Evolutionary conservation across 345 rosid species (phyloP).

Genomic region (Eutrema heterophyllum): DNA sequence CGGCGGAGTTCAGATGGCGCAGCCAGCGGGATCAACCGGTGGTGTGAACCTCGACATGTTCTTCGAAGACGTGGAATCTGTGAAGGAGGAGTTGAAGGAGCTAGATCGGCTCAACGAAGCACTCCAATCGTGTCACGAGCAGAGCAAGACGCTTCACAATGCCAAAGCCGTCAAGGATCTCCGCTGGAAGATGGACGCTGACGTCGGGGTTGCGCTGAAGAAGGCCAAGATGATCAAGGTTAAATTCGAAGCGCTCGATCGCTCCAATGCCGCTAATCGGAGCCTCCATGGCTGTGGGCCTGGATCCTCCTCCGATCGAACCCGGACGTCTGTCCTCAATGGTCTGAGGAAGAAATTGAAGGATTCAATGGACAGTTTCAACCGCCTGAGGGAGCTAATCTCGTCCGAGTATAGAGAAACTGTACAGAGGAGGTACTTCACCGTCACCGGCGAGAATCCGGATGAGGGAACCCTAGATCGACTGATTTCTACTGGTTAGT

Average conservation of each 20-base stretch:
- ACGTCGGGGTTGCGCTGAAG: conserved; percentile 68
- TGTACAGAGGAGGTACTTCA: conserved; percentile 85
- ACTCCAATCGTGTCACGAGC: conserved; percentile 77
- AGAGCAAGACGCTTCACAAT: conserved; percentile 81
- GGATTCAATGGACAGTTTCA: conserved; percentile 87
- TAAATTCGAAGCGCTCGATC: conserved; percentile 78
- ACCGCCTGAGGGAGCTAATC: conserved; percentile 56
- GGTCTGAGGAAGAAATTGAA: conserved; percentile 91
- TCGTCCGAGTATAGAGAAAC: conserved; percentile 86
- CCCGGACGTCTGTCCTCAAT: conserved; percentile 71
- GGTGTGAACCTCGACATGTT: conserved; percentile 80
- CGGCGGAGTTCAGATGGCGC: conserved; percentile 26
- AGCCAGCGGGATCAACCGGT: conserved; percentile 32
- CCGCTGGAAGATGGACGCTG: conserved; percentile 75
- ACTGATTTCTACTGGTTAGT: conserved; percentile 82
- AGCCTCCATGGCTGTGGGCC: conserved; percentile 76
- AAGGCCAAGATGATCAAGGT: conserved; percentile 80
- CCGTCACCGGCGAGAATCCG: conserved; percentile 92
- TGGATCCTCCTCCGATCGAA: conserved; percentile 89
- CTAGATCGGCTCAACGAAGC: conserved; percentile 55
- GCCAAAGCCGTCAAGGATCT: conserved; percentile 73
- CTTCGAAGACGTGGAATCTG: conserved; percentile 78
- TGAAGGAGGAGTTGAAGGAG: conserved; percentile 72
- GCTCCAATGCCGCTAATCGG: conserved; percentile 79
- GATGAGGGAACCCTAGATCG: conserved; percentile 73